Conservation (phyloP, 768 basidiomycete species). For the Boletus sp. region DNA sequence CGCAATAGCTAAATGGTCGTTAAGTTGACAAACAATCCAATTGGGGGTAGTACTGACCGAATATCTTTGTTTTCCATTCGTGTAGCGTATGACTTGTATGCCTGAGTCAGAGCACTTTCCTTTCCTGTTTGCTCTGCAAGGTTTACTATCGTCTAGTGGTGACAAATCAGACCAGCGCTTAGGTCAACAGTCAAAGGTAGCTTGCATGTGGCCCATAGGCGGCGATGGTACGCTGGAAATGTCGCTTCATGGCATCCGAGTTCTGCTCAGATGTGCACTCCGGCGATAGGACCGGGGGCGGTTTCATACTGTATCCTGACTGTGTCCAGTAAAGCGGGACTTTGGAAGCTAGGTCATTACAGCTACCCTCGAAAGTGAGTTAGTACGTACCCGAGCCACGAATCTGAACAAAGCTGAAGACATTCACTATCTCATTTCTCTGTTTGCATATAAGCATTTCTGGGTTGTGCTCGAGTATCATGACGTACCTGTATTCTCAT, state of each 20-base stretch:
- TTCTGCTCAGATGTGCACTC: constrained; percentile 76
- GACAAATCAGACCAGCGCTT: constrained; percentile 5
- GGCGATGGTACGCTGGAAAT: constrained; percentile 64
- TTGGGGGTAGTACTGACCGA: constrained; percentile 40
- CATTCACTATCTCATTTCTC: constrained; percentile 73
- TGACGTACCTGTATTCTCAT: constrained; percentile 70
- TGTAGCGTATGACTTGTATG: constrained; percentile 68
- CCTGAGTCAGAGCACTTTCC: constrained; percentile 76
- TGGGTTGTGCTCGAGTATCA: not conserved
- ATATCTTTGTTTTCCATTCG: constrained; percentile 56
- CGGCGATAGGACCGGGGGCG: constrained; percentile 72
- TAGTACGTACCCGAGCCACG: constrained; percentile 82
- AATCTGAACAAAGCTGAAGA: constrained; percentile 88
- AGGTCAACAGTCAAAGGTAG: not conserved
- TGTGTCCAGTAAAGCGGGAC: constrained; percentile 96
- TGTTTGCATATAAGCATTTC: constrained; percentile 28
- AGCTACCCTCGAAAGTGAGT: not conserved
- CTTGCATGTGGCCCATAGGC: constrained; percentile 79
- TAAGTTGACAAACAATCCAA: not conserved
- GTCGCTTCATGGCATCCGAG: constrained; percentile 64
- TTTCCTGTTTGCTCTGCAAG: constrained; percentile 90
- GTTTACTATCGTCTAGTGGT: constrained; percentile 72
- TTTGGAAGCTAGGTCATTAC: constrained; percentile 31
- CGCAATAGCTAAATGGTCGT: constrained; percentile 53
- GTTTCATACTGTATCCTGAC: constrained; percentile 82